Percentiles rank a stretch among this genome's conserved stretches.
Conservation (phyloP, 257 asterid genomes). For the Capsicum rhomboideum region DNA sequence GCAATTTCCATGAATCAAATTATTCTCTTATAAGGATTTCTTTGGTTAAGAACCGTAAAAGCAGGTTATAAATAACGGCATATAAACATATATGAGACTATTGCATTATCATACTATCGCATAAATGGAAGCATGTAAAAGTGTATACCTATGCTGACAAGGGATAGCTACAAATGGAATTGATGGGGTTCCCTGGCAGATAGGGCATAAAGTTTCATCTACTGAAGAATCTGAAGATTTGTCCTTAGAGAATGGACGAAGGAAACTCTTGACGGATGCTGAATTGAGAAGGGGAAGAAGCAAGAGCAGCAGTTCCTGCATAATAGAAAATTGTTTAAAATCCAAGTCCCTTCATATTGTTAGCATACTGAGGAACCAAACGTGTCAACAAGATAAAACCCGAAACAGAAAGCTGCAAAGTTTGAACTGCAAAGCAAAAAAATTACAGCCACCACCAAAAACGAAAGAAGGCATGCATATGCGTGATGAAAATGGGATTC, state of each 20-base stretch:
- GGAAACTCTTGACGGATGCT: slow-evolving; percentile 65
- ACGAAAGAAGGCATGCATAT: background rate
- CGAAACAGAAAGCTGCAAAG: background rate
- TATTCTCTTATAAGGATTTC: background rate
- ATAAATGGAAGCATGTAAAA: background rate
- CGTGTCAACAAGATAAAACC: background rate
- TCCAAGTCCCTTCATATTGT: background rate
- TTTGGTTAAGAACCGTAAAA: background rate
- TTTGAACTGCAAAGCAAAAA: background rate
- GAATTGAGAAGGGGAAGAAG: slow-evolving; percentile 94
- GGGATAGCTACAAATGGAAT: slow-evolving; percentile 88
- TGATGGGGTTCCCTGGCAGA: slow-evolving; percentile 76
- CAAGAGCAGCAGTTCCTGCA: slow-evolving; percentile 89
- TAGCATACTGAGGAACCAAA: background rate
- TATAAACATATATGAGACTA: background rate
- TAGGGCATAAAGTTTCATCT: slow-evolving; percentile 74
- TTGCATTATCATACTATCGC: background rate
- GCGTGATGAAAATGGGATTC: background rate
- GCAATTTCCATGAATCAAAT: background rate
- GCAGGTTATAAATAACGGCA: background rate
- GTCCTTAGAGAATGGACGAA: slow-evolving; percentile 77
- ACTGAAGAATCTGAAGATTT: slow-evolving; percentile 55
- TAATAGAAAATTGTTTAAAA: background rate
- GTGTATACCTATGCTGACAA: slow-evolving; percentile 81
- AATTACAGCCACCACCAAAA: background rate